Percentiles rank a stretch among this genome's conserved stretches.
phyloP scores from a whole-genome alignment of 805 yeast species.

The Barnettozyma botsteinii region DNA sequence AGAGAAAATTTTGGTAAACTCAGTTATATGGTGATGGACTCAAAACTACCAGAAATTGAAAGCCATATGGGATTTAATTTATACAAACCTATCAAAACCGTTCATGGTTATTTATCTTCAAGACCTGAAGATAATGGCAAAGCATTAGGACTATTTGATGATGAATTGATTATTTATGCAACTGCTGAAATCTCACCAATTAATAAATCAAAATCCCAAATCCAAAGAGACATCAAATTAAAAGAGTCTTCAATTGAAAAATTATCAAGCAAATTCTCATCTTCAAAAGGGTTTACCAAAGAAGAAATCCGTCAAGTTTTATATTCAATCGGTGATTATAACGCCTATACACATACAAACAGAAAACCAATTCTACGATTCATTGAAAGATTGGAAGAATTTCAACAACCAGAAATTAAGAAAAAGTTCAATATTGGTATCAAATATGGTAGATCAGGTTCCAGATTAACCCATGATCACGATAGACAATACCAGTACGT shows the following conservation, averaged over 20 bases:
- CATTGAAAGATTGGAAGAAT: constrained; percentile 43
- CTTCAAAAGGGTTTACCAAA: constrained; percentile 35
- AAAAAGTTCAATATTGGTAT: constrained; percentile 51
- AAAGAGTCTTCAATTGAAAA: constrained; percentile 68
- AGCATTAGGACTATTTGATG: constrained; percentile 45
- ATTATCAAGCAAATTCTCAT: constrained; percentile 45
- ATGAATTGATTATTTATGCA: constrained; percentile 54
- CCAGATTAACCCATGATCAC: constrained; percentile 70
- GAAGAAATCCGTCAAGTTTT: constrained; percentile 68
- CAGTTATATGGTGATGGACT: constrained; percentile 83
- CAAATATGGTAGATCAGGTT: constrained; percentile 58
- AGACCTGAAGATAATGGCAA: constrained; percentile 32
- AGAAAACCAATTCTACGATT: constrained; percentile 62
- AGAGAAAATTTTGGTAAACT: constrained; percentile 73
- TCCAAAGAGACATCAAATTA: constrained; percentile 53
- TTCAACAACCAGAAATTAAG: constrained; percentile 40
- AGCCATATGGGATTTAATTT: constrained; percentile 71
- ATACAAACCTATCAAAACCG: constrained; percentile 66
- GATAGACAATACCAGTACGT: constrained; percentile 70
- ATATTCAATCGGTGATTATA: constrained; percentile 76
- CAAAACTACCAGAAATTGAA: constrained; percentile 63
- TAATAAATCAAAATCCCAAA: constrained; percentile 46
- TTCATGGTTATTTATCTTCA: constrained; percentile 40
- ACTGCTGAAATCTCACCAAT: constrained; percentile 61
- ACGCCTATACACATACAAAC: constrained; percentile 64